Evolutionary conservation across 176 grass and related monocot species (phyloP), one percentile per base, ranked within the genome.

Genomic region (Paspalum vaginatum): DNA sequence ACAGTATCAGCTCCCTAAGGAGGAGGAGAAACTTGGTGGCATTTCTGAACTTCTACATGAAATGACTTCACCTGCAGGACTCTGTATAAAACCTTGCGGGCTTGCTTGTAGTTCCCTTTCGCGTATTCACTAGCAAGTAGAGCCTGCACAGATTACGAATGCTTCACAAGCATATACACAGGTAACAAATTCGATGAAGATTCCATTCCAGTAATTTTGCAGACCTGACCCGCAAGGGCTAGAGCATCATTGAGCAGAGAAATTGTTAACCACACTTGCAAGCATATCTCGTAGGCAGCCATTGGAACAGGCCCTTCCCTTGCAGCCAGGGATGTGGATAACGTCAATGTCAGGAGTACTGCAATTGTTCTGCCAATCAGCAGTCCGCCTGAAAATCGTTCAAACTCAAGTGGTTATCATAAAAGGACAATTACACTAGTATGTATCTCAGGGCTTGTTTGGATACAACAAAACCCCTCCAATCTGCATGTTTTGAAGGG

Each of bases 221-320:
- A 70, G n/a, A 97, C 95, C 95, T 97, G 95, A 75, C 91, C 95
- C 84, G 95, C 92, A 68, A 97, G 85, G 16, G 95, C 95, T 61
- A 97, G 77, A 25, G 95, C 91, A 80, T 97, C 95, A 61, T 97
- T 97, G 14, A 97, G 89, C 2, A 97, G 85, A 70, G 92, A 97
- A 37, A 94, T 74, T 18, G 92, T 87, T 68, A 97, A 60, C 95
- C 95, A 97, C 22, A 97, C 87, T 87, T 97, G 91, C 77, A 97
- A 87, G 54, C 95, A 94, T 80, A 97, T 91, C 74, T 97, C 83
- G 52, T 97, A 85, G 44, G 89, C 92, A 16, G 92, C 95, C 95
- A 94, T 97, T 72, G 89, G 87, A 88, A 97, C 73, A 77, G 91
- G 78, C 15, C 95, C 95, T 91, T 94, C 89, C 86, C 88, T 88